Evolutionary conservation across 2,329 filamentous ascomycete genomes (phyloP).

Genomic region (Cytospora chrysosperma): DNA sequence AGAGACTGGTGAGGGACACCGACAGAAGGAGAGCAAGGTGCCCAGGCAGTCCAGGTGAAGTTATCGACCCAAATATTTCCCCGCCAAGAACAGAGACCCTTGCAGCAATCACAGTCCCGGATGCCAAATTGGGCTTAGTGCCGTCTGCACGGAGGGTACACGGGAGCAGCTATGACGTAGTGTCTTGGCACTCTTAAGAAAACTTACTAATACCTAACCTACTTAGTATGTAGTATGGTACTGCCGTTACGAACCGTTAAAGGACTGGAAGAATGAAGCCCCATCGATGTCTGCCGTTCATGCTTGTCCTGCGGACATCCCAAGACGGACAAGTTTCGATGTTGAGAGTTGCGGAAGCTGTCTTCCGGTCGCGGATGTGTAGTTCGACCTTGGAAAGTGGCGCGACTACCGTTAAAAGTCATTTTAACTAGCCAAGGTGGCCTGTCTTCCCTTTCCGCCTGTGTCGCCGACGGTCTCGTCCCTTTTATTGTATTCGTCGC

Average conservation of each 20-base stretch:
- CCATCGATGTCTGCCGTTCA: background rate
- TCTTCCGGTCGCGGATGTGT: background rate
- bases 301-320: background rate
- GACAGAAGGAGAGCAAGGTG: background rate
- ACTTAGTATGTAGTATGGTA: no score
- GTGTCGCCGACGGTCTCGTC: background rate
- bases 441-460: background rate
- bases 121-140: slow-evolving; percentile 7
- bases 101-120: background rate
- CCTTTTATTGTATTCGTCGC: background rate
- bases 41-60: background rate
- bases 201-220: background rate
- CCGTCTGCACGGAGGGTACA: slow-evolving; percentile 11
- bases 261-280: background rate
- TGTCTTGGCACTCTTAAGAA: background rate
- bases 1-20: background rate
- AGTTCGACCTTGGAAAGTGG: background rate
- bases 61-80: background rate
- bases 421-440: no score
- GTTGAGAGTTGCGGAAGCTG: background rate
- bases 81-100: background rate
- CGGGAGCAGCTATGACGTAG: background rate
- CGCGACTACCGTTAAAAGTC: background rate
- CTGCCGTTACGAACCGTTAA: no score
- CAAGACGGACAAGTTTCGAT: background rate